Base-by-base conservation (phyloP, 1,139 yeast species). In the Entelexis sorbosivorans region DNA sequence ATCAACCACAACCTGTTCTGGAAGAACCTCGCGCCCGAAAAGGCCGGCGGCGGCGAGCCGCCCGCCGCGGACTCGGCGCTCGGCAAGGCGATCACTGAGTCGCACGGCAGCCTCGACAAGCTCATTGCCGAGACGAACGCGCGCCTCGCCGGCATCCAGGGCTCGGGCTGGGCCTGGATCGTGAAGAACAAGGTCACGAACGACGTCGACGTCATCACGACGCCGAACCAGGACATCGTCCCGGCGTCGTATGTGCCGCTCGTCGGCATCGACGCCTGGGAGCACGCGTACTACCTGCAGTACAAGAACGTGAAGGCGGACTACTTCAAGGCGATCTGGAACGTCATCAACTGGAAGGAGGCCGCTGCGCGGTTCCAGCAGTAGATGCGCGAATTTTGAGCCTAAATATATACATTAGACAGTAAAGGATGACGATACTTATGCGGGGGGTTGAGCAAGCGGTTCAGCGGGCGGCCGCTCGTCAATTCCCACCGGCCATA, bases 211-310 rank as follows among this genome's bases (percentile, higher is more conserved):
- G 84, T 89, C 53, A 84, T 87, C 56, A 86, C 89, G 65, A 85
- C 89, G 61, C 75, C 79, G 61, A 89, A 89, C 75, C 97, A 89
- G 71, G 97, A 89, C 70, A 84, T 95, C 39, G 87, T 85, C 38
- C 75, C 83, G 47, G 83, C 87, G 39, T 73, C 77, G 31, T 75
- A 78, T 66, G 75, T 79, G 52, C 96, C 96, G 48, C 74, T 89
- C 68, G 77, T 89, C 56, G 97, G 96, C 50, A 86, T 89, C 67
- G 97, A 89, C 66, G 96, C 97, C 57, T 89, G 97, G 97, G 97
- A 89, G 71, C 97, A 89, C 66, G 96, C 97, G 51, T 89, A 88
- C 75, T 89, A 89, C 77, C 76, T 89, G 71, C 96, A 89, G 71
- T 89, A 89, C 75, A 84, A 86, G 72, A 89, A 89, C 73, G 91